Percentiles rank a stretch among this genome's conserved stretches.
These are phyloP conservation scores for Agaricus bisporus DNA, from an alignment of 768 basidiomycete genomes.

Conservation along the genomic window DNA sequence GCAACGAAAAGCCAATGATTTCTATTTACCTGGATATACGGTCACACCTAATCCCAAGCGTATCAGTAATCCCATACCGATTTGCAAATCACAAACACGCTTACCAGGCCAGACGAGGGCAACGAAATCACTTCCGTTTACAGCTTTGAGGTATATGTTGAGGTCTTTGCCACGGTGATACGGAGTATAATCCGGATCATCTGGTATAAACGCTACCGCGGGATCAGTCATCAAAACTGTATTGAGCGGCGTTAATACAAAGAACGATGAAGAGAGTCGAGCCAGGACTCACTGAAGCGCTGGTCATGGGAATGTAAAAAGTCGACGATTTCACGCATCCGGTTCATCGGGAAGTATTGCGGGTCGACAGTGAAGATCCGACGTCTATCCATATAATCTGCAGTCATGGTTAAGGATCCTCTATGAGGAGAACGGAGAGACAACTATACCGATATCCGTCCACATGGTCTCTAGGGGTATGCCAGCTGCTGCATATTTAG, in stretches of 20 bases:
- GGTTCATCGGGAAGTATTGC: conserved; percentile 54
- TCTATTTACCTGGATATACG: conserved; percentile 4
- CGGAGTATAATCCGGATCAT: conserved; percentile 38
- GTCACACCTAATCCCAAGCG: neutral
- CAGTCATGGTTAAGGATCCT: no score
- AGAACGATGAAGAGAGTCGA: neutral
- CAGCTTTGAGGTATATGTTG: conserved; percentile 58
- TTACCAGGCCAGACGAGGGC: conserved; percentile 63
- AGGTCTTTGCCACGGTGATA: conserved; percentile 47
- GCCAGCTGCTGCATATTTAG: conserved; percentile 50
- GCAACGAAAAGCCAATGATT: neutral
- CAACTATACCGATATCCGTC: conserved; percentile 61
- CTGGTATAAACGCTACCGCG: conserved; percentile 49
- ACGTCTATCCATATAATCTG: conserved; percentile 34
- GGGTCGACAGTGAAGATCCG: conserved; percentile 66
- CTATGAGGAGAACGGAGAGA: neutral
- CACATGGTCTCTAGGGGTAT: conserved; percentile 78
- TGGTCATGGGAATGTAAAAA: conserved; percentile 58
- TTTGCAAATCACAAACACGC: conserved; percentile 47
- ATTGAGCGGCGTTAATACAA: neutral
- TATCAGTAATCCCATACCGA: neutral
- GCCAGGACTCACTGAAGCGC: conserved; percentile 38
- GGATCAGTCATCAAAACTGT: conserved; percentile 73
- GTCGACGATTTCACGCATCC: conserved; percentile 61
- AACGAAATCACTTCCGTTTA: conserved; percentile 52